Evolutionary conservation across 177 flowering plant genomes (phyloP).

Genomic region (Telopea speciosissima): DNA sequence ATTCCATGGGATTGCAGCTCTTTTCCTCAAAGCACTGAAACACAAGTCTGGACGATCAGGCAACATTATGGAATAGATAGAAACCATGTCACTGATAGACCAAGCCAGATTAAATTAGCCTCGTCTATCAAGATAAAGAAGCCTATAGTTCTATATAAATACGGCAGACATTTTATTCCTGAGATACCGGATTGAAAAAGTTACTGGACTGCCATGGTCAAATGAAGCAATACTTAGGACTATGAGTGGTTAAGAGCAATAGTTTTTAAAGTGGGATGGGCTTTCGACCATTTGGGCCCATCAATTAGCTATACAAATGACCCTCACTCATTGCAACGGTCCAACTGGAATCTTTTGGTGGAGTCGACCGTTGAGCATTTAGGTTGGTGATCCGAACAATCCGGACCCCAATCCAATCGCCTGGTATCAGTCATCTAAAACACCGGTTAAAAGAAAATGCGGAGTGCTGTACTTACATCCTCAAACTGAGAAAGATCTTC

Average conservation of each 20-base stretch:
- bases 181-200: not conserved
- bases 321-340: too few relatives aligned
- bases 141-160: not conserved
- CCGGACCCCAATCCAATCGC: too few relatives aligned
- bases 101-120: not conserved
- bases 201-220: not conserved
- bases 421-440: too few relatives aligned
- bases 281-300: too few relatives aligned
- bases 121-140: not conserved
- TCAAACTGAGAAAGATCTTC: constrained; percentile 23
- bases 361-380: too few relatives aligned
- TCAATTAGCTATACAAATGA: too few relatives aligned
- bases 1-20: constrained; percentile 24
- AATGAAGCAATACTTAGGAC: not conserved
- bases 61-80: not conserved
- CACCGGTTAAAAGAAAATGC: too few relatives aligned
- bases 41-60: constrained; percentile 5
- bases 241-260: not conserved
- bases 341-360: too few relatives aligned
- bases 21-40: constrained; percentile 30
- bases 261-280: too few relatives aligned
- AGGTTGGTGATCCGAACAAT: too few relatives aligned
- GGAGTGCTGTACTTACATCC: constrained; percentile 14
- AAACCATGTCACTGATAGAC: not conserved
- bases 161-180: not conserved